These are phyloP conservation scores for Neofusicoccum sp. DNA, from an alignment of 2,329 filamentous ascomycete species.

Conservation along the genomic window DNA sequence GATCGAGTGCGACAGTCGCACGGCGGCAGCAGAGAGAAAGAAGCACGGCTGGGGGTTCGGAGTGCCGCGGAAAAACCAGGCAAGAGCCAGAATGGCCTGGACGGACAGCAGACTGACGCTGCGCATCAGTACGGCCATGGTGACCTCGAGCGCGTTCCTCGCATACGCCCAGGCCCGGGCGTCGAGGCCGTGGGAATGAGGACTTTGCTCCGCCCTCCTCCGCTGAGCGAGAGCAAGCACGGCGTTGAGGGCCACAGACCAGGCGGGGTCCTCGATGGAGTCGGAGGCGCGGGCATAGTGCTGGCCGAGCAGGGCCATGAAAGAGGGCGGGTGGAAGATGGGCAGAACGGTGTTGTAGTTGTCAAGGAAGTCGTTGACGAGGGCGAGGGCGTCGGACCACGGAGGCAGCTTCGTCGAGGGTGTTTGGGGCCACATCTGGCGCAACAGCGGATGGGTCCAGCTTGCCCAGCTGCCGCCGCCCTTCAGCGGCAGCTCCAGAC, in stretches of 20 bases:
- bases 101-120: constrained; percentile 7
- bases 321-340: constrained; percentile 2
- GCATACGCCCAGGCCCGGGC: constrained; percentile 2
- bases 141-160: constrained; percentile 1
- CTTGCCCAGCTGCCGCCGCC: constrained; percentile 5
- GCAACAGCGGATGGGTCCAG: constrained; percentile 9
- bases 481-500: constrained; percentile 2
- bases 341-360: neutral
- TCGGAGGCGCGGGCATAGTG: neutral
- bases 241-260: constrained; percentile 2
- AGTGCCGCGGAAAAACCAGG: constrained; percentile 12
- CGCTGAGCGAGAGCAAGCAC: constrained; percentile 1
- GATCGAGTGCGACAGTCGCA: constrained; percentile 1
- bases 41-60: constrained; percentile 4
- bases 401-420: neutral
- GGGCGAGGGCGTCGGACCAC: neutral
- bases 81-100: neutral
- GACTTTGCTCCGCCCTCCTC: neutral
- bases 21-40: constrained; percentile 8
- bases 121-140: neutral
- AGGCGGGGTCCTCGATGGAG: neutral
- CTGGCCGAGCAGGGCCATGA: constrained; percentile 5
- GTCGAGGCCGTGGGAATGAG: neutral
- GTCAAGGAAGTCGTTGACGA: constrained; percentile 1
- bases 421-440: neutral